Base-by-base conservation (phyloP, 2,329 filamentous ascomycete species). In the Neospermospora avenae region DNA sequence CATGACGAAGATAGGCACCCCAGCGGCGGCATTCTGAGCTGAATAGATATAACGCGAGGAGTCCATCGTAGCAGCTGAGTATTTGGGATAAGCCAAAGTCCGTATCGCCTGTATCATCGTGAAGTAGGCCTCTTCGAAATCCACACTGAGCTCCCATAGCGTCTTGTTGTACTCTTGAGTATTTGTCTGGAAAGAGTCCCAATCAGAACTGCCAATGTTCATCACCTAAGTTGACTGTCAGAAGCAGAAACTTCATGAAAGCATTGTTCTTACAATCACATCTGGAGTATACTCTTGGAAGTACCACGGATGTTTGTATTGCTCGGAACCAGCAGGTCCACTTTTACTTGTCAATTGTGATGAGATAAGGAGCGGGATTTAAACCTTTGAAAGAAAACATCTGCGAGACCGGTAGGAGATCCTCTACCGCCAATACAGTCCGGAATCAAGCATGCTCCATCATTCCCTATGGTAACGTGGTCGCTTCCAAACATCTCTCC, bases 1-100 rank as follows among this genome's bases (percentile, higher is more conserved):
- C 68, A 76, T 72, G 10, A 76, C 65, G 62, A 76, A 73, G 39
- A 76, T 76, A 1, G 74, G 72, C 1, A 74, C 59, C 63, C 64
- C 60, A 57, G 65, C 61, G 67, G 72, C 39, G 57, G 67, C 22
- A 65, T 63, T 51, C 59, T 55, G 54, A 10, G 52, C 28, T 16
- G 59, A 55, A 31, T 65, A 60, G 6, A 58, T 57, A 7, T 62
- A 60, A 3, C 55, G 59, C 18, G 55, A 63, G 4, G 57, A 18
- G 35, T 59, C 54, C 11, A 62, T 57, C 18, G 59, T 44, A 20
- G 63, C 44, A 16, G 54, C 35, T 2, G 58, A 60, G 28, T 63
- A 63, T 41, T 55, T 63, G 4, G 64, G 67, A 55, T 70, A 70
- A 41, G 68, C 68, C 13, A 68, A 55, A 1, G 60, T 59, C 25